Percentiles rank a stretch among this genome's conserved stretches.
Conservation (phyloP, 495 filamentous ascomycete genomes). For the Penicillium flavigenum region DNA sequence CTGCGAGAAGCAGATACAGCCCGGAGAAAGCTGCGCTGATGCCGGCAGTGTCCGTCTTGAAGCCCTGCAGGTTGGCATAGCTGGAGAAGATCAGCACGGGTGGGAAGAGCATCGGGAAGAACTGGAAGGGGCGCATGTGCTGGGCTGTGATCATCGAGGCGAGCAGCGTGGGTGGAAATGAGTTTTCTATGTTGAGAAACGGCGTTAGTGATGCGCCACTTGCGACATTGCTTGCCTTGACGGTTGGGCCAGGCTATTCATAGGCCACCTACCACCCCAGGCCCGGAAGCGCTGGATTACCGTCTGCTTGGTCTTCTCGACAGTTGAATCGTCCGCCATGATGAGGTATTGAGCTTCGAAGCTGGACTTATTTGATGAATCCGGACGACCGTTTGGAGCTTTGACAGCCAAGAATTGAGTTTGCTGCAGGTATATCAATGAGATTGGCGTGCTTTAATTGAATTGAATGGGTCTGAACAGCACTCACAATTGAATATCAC, state of each 20-base stretch:
- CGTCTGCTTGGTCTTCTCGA: slow-evolving; percentile 49
- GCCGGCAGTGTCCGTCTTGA: slow-evolving; percentile 79
- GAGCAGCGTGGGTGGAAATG: slow-evolving; percentile 74
- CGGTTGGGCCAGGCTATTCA: not conserved
- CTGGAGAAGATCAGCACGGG: slow-evolving; percentile 81
- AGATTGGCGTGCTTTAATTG: not conserved
- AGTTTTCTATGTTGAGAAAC: slow-evolving; percentile 58
- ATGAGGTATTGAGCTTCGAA: slow-evolving; percentile 10
- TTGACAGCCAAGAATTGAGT: not conserved
- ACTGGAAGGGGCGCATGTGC: slow-evolving; percentile 70
- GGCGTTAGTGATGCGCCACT: slow-evolving; percentile 6
- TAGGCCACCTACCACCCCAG: slow-evolving; percentile 68
- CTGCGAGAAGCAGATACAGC: slow-evolving; percentile 76
- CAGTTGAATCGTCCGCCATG: slow-evolving; percentile 32
- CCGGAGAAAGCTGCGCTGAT: slow-evolving; percentile 83
- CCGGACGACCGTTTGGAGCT: slow-evolving; percentile 5
- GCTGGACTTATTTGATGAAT: slow-evolving; percentile 1
- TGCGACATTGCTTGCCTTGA: not conserved
- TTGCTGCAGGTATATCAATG: slow-evolving; percentile 4
- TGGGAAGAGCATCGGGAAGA: slow-evolving; percentile 76
- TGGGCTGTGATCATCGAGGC: slow-evolving; percentile 78
- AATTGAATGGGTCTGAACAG: not conserved
- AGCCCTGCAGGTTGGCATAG: slow-evolving; percentile 78
- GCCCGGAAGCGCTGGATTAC: slow-evolving; percentile 52
- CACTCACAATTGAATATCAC: slow-evolving; percentile 6